A percentile compares a stretch with the other conserved stretches of the same genome.
These are phyloP conservation scores for Byssochlamys sp. DNA, from an alignment of 2,329 filamentous ascomycete species.

Conservation along the genomic window DNA sequence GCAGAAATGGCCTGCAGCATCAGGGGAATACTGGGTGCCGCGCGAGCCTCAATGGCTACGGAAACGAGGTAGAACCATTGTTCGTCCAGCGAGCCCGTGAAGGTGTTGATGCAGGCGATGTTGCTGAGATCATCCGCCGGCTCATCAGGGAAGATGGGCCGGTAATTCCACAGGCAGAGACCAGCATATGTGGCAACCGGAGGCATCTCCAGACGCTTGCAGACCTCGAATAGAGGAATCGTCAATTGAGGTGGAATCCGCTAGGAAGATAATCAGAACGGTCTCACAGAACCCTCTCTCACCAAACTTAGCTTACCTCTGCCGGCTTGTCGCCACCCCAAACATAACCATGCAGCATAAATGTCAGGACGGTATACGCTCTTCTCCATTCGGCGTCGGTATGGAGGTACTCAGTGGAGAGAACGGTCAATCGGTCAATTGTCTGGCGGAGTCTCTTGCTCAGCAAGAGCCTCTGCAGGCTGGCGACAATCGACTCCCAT, in stretches of 20 bases:
- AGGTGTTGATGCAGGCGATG: conserved; percentile 75
- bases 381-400: conserved; percentile 84
- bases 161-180: conserved; percentile 92
- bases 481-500: conserved; percentile 80
- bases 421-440: conserved; percentile 69
- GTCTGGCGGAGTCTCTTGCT: conserved; percentile 72
- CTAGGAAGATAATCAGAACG: conserved; percentile 22
- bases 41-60: conserved; percentile 87
- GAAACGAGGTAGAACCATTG: conserved; percentile 98
- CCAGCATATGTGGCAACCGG: conserved; percentile 91
- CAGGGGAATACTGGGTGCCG: conserved; percentile 72
- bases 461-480: conserved; percentile 77
- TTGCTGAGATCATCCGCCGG: conserved; percentile 76
- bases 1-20: conserved; percentile 83
- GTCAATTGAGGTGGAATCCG: conserved; percentile 71
- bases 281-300: neutral
- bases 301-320: conserved; percentile 45
- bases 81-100: conserved; percentile 89
- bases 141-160: conserved; percentile 77
- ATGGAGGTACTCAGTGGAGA: conserved; percentile 72
- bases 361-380: conserved; percentile 68
- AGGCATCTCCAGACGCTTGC: conserved; percentile 69
- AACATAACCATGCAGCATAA: conserved; percentile 75
- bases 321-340: conserved; percentile 72
- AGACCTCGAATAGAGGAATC: conserved; percentile 69